Base-by-base conservation (phyloP, 768 basidiomycete genomes). In the Glaciozyma antarctica region DNA sequence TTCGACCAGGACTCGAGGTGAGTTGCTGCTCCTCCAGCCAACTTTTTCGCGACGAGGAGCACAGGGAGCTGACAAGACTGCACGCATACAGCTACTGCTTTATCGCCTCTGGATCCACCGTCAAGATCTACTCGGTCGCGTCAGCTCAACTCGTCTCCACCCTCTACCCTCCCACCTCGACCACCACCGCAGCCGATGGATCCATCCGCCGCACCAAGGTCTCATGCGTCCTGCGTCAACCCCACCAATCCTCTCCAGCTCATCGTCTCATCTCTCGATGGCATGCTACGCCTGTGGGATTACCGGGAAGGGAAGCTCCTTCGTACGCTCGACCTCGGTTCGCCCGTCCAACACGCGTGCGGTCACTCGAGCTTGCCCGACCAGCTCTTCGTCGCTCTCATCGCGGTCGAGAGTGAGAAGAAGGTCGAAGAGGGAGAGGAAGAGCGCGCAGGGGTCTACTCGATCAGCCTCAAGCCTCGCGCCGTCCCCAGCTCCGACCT, bases 261-360 rank as follows among this genome's bases (percentile, higher is more conserved):
- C 68, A 84, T 97, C 69, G 90, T 90, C 16, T 86, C 84, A 56
- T 88, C 89, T 12, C 73, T 85, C 65, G 87, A 91, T 71, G 94
- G 92, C n/a, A 81, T 81, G 44, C 77, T 98, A 67, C 83, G 88
- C 75, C 78, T 95, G 30, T 99, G 95, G 95, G 91, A 98, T 77
- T 93, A 88, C 76, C 78, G 93, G 45, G 92, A 95, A 64, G 91
- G 86, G 8, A 79, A 81, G 12, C 78, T 95, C 16, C 78, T 97
- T 26, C 84, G 85, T 66, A 88, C 86, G 3, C 82, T 95, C 67
- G 80, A 83, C 63, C 73, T 90, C 52, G 81, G 80, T 34, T 82
- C 86, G 65, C 84, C 86, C 19, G 84, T 93, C 70, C 82, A 83
- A 68, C 81, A 82, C 71, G 77, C 92, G 61, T 86, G 86, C 65